phyloP scores from a whole-genome alignment of 2,329 filamentous ascomycete species.

The Cladophialophora yegresii region DNA sequence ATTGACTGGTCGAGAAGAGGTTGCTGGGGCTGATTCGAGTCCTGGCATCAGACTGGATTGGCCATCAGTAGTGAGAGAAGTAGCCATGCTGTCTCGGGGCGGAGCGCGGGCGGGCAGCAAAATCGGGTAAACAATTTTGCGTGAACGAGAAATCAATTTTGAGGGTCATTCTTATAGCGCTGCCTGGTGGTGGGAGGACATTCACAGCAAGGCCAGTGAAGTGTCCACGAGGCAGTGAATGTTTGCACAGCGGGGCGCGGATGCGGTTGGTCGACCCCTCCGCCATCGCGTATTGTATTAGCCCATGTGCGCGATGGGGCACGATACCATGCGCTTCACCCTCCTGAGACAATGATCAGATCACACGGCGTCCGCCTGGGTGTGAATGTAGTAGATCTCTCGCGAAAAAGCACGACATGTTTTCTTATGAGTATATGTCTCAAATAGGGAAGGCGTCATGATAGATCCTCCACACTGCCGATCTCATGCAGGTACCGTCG shows the following conservation, averaged over 20 bases:
- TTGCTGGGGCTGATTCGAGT: not conserved
- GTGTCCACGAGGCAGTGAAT: not conserved
- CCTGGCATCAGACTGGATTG: not conserved
- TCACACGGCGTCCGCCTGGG: not conserved
- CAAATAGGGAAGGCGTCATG: not conserved
- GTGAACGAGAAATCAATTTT: not conserved
- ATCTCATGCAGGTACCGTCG: slow-evolving; percentile 7
- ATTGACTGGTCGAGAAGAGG: not conserved
- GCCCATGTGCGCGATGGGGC: not conserved
- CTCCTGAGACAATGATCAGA: not conserved
- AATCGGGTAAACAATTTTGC: not conserved
- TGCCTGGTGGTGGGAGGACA: not conserved
- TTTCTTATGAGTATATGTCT: not conserved
- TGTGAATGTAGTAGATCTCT: not conserved
- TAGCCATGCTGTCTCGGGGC: not conserved
- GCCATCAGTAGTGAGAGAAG: not conserved
- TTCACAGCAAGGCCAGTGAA: not conserved
- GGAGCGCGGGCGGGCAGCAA: not conserved
- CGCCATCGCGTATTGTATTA: not conserved
- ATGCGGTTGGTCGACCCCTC: too few relatives aligned
- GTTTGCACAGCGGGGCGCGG: not conserved
- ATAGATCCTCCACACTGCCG: not conserved
- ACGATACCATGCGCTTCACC: not conserved
- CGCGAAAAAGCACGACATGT: not conserved
- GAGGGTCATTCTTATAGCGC: not conserved